Conservation (phyloP, 192 early-diverging fungal species). For the Coemansia biformis region DNA sequence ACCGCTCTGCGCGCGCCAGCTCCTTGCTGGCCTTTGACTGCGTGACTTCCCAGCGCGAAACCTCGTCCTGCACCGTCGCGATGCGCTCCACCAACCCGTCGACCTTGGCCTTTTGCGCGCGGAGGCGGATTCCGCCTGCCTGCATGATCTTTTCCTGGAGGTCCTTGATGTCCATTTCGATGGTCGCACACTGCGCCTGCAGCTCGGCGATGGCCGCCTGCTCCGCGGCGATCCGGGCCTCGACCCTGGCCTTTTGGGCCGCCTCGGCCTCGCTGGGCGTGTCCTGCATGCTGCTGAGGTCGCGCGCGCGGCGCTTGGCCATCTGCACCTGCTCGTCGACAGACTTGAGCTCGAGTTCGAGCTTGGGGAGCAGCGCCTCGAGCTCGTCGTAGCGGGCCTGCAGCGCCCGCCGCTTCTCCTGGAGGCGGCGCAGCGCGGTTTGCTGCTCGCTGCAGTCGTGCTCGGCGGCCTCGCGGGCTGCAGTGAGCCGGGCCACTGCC, state of each 20-base stretch:
- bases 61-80: constrained; percentile 57
- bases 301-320: constrained; percentile 59
- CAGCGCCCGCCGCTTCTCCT: constrained; percentile 40
- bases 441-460: constrained; percentile 51
- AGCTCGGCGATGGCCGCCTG: constrained; percentile 47
- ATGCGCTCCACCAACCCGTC: constrained; percentile 78
- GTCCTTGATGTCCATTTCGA: constrained; percentile 73
- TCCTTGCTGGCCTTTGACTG: constrained; percentile 74
- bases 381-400: constrained; percentile 54
- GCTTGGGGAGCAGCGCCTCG: constrained; percentile 60
- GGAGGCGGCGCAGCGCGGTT: constrained; percentile 18
- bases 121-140: constrained; percentile 80
- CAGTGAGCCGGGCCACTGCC: constrained; percentile 54
- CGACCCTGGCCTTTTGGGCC: constrained; percentile 38
- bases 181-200: constrained; percentile 54
- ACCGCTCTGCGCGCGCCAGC: constrained; percentile 60
- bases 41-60: constrained; percentile 68
- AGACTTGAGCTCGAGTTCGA: constrained; percentile 69
- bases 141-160: constrained; percentile 89
- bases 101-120: constrained; percentile 79
- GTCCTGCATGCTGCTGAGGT: constrained; percentile 24
- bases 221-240: constrained; percentile 47
- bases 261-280: constrained; percentile 34
- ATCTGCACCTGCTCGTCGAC: constrained; percentile 62
- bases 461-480: constrained; percentile 58